Evolutionary conservation across 805 yeast genomes (phyloP).

Genomic region (Yamadazyma takamatsuzukensis): DNA sequence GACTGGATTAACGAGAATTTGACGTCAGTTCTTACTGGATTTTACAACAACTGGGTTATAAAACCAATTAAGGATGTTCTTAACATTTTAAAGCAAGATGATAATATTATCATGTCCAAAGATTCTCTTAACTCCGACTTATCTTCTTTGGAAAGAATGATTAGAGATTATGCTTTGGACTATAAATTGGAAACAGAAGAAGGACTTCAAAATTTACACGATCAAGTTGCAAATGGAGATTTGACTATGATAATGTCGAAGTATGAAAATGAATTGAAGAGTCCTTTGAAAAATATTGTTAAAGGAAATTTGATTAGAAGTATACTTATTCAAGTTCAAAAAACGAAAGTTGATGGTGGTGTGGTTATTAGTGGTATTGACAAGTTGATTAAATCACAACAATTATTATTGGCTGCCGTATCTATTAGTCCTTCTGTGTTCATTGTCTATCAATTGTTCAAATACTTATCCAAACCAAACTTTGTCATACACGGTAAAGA

Average conservation of each 20-base stretch:
- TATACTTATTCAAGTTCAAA: constrained; percentile 86
- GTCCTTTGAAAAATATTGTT: constrained; percentile 62
- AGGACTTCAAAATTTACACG: constrained; percentile 37
- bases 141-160: constrained; percentile 83
- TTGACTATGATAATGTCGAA: constrained; percentile 72
- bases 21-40: constrained; percentile 61
- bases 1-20: constrained; percentile 58
- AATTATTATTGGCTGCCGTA: constrained; percentile 86
- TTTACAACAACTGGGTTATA: constrained; percentile 79
- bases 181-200: constrained; percentile 7
- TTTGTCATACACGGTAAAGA: constrained; percentile 27
- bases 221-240: constrained; percentile 67
- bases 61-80: constrained; percentile 70
- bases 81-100: constrained; percentile 79
- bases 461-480: constrained; percentile 34
- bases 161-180: constrained; percentile 53
- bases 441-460: constrained; percentile 46
- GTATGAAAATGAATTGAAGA: constrained; percentile 71
- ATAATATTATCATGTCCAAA: constrained; percentile 63
- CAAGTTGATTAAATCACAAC: constrained; percentile 82
- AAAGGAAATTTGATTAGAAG: constrained; percentile 74
- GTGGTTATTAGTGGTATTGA: constrained; percentile 90
- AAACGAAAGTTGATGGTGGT: constrained; percentile 92
- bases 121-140: constrained; percentile 76
- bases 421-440: constrained; percentile 81